Conservation (phyloP, 2,329 filamentous ascomycete genomes). For the Calonectria ilicicola region DNA sequence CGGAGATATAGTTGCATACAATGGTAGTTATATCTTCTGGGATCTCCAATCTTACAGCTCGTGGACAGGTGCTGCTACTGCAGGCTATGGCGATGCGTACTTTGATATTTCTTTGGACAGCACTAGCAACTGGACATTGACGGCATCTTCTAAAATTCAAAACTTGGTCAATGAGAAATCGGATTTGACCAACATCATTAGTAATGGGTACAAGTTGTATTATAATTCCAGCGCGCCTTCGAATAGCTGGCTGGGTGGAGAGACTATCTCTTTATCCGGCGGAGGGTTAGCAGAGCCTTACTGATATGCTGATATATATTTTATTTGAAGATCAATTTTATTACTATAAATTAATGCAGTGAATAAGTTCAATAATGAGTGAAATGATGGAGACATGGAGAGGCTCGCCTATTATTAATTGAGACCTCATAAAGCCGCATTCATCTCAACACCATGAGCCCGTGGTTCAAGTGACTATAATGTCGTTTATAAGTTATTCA, state of each 20-base stretch:
- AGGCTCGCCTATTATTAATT: too few relatives aligned
- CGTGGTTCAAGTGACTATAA: too few relatives aligned
- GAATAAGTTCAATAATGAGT: too few relatives aligned
- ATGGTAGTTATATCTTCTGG: slow-evolving; percentile 6
- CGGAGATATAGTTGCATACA: neutral
- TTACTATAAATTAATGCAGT: too few relatives aligned
- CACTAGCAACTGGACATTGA: neutral
- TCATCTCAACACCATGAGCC: too few relatives aligned
- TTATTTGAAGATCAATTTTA: neutral
- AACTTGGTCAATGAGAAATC: neutral
- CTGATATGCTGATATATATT: neutral
- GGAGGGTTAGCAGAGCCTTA: neutral
- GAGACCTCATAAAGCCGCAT: too few relatives aligned
- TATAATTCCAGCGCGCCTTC: neutral
- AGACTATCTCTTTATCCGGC: neutral
- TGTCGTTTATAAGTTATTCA: too few relatives aligned
- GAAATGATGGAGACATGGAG: too few relatives aligned
- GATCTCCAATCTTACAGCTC: neutral
- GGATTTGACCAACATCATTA: neutral
- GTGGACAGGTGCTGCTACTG: neutral
- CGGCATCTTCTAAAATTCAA: neutral
- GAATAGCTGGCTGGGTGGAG: neutral
- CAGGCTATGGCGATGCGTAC: neutral
- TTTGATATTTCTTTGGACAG: slow-evolving; percentile 2
- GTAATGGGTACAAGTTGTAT: neutral